A percentile compares a stretch with the other conserved stretches of the same genome.
phyloP scores from a whole-genome alignment of 345 rosid species.

The Boechera divaricarpa region DNA sequence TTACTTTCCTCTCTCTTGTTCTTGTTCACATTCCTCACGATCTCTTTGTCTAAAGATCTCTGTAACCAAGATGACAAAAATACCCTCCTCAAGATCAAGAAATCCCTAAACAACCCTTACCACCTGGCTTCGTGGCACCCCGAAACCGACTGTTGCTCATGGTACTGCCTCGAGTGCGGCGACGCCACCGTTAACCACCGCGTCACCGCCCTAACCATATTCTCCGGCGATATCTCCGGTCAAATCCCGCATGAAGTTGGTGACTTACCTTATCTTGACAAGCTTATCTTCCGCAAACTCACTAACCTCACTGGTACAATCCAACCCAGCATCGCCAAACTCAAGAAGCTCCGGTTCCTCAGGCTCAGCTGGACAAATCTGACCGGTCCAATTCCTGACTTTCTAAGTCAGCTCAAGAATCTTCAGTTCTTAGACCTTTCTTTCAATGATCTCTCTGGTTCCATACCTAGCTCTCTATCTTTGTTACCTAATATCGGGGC shows the following conservation, averaged over 20 bases:
- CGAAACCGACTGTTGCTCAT: slow-evolving; percentile 54
- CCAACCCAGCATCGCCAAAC: slow-evolving; percentile 63
- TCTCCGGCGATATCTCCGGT: slow-evolving; percentile 61
- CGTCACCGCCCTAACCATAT: slow-evolving; percentile 59
- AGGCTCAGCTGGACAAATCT: slow-evolving; percentile 64
- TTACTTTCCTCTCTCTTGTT: slow-evolving; percentile 33
- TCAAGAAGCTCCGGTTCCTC: slow-evolving; percentile 56
- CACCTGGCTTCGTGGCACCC: slow-evolving; percentile 71
- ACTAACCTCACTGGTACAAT: slow-evolving; percentile 67
- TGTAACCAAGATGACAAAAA: slow-evolving; percentile 69
- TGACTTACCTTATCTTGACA: slow-evolving; percentile 63
- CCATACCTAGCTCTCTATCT: slow-evolving; percentile 59
- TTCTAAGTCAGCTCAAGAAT: slow-evolving; percentile 56
- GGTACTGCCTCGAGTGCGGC: slow-evolving; percentile 75
- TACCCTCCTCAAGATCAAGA: slow-evolving; percentile 67
- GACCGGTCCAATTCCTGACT: slow-evolving; percentile 61
- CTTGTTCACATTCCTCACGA: slow-evolving; percentile 33
- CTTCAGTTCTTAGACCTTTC: slow-evolving; percentile 60
- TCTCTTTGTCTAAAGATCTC: slow-evolving; percentile 47
- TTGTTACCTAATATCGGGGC: slow-evolving; percentile 49
- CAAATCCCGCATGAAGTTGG: slow-evolving; percentile 65
- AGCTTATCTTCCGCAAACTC: slow-evolving; percentile 58
- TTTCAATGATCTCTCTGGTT: slow-evolving; percentile 66
- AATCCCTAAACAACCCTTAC: slow-evolving; percentile 67
- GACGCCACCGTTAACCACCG: slow-evolving; percentile 65